Percentiles rank a stretch among this genome's conserved stretches.
These are phyloP conservation scores for Chlorociboria aeruginascens DNA, from an alignment of 495 filamentous ascomycete species.

Conservation along the genomic window DNA sequence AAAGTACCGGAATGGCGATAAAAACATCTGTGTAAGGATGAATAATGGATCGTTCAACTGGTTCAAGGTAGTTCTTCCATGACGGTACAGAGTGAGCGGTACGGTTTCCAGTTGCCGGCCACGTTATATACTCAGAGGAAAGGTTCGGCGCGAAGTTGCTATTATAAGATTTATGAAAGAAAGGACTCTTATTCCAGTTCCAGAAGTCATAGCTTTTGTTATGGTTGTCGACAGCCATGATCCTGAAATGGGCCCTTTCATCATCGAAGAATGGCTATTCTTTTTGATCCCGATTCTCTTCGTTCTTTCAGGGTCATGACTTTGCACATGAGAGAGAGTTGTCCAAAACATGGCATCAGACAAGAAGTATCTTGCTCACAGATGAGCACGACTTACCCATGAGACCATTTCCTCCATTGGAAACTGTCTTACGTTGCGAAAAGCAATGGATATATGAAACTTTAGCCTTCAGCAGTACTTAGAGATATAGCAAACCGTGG, in stretches of 20 bases:
- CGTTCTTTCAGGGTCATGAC: too few species aligned
- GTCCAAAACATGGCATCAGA: too few species aligned
- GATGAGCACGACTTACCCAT: too few species aligned
- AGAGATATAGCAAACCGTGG: too few species aligned
- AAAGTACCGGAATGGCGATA: constrained; percentile 9
- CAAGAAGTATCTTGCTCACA: too few species aligned
- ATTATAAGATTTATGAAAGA: constrained; percentile 9
- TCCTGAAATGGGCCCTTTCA: constrained; percentile 2
- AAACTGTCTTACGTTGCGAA: too few species aligned
- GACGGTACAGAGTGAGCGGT: too few species aligned
- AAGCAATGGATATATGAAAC: too few species aligned
- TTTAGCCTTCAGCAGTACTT: too few species aligned
- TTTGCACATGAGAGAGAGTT: too few species aligned
- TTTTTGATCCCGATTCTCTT: too few species aligned
- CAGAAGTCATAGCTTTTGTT: constrained; percentile 25
- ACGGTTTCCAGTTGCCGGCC: constrained; percentile 28
- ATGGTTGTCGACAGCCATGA: constrained; percentile 10
- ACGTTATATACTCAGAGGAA: constrained; percentile 14
- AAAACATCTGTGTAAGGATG: constrained; percentile 7
- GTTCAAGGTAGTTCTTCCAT: constrained; percentile 24
- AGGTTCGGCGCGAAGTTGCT: constrained; percentile 5
- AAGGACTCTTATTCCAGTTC: constrained; percentile 29
- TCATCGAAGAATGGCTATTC: constrained; percentile 4
- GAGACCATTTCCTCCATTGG: too few species aligned
- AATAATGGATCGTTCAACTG: constrained; percentile 26